Evolutionary conservation across 768 basidiomycete genomes (phyloP).

Genomic region (Coprinopsis cinerea): DNA sequence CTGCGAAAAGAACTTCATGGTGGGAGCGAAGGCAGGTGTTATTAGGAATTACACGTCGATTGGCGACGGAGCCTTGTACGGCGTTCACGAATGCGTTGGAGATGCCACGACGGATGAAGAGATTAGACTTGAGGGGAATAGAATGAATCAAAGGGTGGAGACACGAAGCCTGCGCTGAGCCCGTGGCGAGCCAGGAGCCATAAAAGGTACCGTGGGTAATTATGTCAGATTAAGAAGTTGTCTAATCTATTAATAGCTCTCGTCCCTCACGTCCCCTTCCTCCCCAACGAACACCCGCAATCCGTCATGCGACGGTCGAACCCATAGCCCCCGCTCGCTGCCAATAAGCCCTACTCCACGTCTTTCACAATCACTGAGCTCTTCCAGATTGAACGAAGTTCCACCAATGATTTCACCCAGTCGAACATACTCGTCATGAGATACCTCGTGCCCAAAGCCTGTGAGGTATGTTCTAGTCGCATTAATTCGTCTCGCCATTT

Average conservation of each 20-base stretch:
- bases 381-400: constrained; percentile 21
- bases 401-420: constrained; percentile 50
- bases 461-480: constrained; percentile 63
- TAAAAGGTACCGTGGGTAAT: no score
- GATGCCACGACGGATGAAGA: no score
- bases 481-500: constrained; percentile 47
- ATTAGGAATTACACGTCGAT: no score
- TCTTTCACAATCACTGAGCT: constrained; percentile 28
- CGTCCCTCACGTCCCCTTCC: constrained; percentile 35
- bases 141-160: no score
- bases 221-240: background rate
- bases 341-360: constrained; percentile 42
- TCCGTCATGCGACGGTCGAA: constrained; percentile 75
- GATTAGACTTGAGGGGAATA: no score
- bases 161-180: no score
- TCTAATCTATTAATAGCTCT: constrained; percentile 35
- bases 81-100: no score
- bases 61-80: no score
- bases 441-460: constrained; percentile 72
- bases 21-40: background rate
- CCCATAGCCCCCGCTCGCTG: constrained; percentile 46
- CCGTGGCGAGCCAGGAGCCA: no score
- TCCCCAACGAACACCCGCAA: constrained; percentile 46
- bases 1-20: constrained; percentile 55
- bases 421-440: constrained; percentile 72